Evolutionary conservation across 116 monocot species (phyloP).

Genomic region (Cymodocea nodosa): DNA sequence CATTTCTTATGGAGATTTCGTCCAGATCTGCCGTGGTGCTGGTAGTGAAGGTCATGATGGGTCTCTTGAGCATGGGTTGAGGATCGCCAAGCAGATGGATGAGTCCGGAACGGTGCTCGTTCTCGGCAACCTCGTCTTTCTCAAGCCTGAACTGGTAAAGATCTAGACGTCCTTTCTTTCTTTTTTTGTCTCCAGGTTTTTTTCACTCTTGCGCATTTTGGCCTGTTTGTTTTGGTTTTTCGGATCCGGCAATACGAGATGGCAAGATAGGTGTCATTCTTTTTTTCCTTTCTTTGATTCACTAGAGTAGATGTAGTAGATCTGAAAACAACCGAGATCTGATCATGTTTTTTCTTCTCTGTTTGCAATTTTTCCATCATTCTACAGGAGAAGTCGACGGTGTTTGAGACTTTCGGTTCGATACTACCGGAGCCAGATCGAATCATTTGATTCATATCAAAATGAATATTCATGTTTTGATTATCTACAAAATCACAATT

Average conservation of each 20-base stretch:
- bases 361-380: not conserved
- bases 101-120: conserved; percentile 39
- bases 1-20: conserved; percentile 24
- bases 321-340: not conserved
- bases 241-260: no score
- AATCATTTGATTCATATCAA: conserved; percentile 1
- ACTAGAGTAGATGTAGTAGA: not conserved
- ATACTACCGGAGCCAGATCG: conserved; percentile 4
- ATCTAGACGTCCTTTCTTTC: not conserved
- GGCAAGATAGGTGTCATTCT: no score
- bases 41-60: not conserved
- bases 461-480: no score
- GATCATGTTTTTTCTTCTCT: conserved; percentile 11
- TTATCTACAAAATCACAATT: no score
- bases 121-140: conserved; percentile 38
- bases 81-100: conserved; percentile 33
- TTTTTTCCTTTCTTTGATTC: not conserved
- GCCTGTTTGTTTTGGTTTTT: no score
- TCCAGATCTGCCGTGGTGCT: conserved; percentile 21
- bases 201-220: not conserved
- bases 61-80: conserved; percentile 2
- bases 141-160: conserved; percentile 40
- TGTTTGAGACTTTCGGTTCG: conserved; percentile 3
- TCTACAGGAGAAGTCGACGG: conserved; percentile 9
- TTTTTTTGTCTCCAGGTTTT: not conserved